phyloP scores from a whole-genome alignment of 2,329 filamentous ascomycete genomes.

The Bipolaris cookei region DNA sequence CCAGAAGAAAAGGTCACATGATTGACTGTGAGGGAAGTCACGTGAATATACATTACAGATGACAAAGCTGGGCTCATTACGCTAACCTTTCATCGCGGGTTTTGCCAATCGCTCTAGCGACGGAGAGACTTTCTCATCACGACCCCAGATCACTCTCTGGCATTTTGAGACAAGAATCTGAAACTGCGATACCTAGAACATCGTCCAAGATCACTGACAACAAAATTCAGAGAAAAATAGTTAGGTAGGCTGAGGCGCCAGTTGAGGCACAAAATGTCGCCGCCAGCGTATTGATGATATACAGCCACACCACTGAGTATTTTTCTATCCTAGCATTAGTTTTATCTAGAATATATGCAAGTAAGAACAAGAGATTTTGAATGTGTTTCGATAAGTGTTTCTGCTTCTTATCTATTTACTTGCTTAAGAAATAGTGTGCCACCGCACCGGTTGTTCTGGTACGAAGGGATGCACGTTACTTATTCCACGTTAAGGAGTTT shows the following conservation, averaged over 20 bases:
- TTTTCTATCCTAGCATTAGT: neutral
- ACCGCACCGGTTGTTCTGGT: neutral
- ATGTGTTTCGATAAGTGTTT: neutral
- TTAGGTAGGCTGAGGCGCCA: neutral
- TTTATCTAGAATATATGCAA: neutral
- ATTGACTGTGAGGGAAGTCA: neutral
- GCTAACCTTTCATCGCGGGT: neutral
- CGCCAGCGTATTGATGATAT: neutral
- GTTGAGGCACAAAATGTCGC: neutral
- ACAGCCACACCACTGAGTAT: neutral
- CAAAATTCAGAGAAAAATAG: neutral
- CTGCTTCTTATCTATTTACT: neutral
- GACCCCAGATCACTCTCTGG: neutral
- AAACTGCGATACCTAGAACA: neutral
- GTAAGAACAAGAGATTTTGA: neutral
- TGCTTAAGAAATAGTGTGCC: too few species aligned
- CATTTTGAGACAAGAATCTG: neutral
- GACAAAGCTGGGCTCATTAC: conserved; percentile 1
- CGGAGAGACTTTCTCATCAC: conserved; percentile 1
- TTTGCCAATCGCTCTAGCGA: neutral
- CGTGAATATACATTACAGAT: conserved; percentile 1
- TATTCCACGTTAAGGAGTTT: too few species aligned
- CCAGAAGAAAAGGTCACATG: neutral
- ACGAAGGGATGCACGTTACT: neutral
- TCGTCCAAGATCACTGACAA: neutral